These are phyloP conservation scores for Aspergillus ostianus DNA, from an alignment of 495 filamentous ascomycete species.

Conservation along the genomic window DNA sequence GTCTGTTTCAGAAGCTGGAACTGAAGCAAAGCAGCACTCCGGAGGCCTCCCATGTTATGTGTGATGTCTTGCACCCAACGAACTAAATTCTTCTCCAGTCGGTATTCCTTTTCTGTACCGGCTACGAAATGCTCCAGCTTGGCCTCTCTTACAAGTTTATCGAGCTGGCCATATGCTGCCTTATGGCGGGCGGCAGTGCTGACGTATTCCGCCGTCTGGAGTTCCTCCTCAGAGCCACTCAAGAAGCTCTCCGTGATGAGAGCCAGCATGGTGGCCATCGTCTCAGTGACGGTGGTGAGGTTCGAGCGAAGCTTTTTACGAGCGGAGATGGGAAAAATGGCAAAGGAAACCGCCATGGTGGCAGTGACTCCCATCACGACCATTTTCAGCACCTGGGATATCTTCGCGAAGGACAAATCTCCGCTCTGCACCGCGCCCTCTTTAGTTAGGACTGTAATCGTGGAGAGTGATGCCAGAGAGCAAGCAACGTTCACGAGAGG, in stretches of 20 bases:
- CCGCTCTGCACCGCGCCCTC: slow-evolving; percentile 82
- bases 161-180: slow-evolving; percentile 67
- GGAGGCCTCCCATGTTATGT: slow-evolving; percentile 87
- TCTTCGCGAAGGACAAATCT: slow-evolving; percentile 76
- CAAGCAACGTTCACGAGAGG: slow-evolving; percentile 90
- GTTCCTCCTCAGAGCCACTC: slow-evolving; percentile 76
- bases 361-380: slow-evolving; percentile 78
- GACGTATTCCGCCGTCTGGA: slow-evolving; percentile 61
- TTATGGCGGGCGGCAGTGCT: slow-evolving; percentile 65
- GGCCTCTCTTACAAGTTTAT: slow-evolving; percentile 80
- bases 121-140: slow-evolving; percentile 87
- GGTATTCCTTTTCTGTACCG: slow-evolving; percentile 80
- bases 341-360: slow-evolving; percentile 72
- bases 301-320: slow-evolving; percentile 70
- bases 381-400: slow-evolving; percentile 87
- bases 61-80: slow-evolving; percentile 82
- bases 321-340: slow-evolving; percentile 80
- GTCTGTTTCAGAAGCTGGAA: slow-evolving; percentile 76
- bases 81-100: slow-evolving; percentile 74
- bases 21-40: slow-evolving; percentile 85
- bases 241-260: slow-evolving; percentile 84
- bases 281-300: slow-evolving; percentile 71
- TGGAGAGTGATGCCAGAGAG: slow-evolving; percentile 84
- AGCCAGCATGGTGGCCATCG: slow-evolving; percentile 75
- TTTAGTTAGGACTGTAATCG: slow-evolving; percentile 90